Evolutionary conservation across 257 asterid species (phyloP), one percentile per base, ranked within the genome.

Genomic region (Solanum peruvianum): DNA sequence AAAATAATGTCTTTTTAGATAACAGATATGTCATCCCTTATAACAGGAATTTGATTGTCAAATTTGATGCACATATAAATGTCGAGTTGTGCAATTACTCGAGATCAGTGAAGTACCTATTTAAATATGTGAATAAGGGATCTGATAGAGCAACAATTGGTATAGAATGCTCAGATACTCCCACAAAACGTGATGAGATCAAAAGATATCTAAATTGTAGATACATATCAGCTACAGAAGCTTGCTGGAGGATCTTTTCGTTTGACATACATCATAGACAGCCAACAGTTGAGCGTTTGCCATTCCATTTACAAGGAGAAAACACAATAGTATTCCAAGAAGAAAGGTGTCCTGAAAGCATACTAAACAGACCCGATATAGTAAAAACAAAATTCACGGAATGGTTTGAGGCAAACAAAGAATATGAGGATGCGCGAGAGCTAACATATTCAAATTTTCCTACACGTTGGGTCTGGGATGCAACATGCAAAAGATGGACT

Each of bases 361-460:
- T 83, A 7, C 11, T 83, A 18, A 52, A 5, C 3, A 56, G 1
- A 13, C 11, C 6, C 0, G 11, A 11, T 35, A 15, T 33, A 11
- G 29, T 25, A 11, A 29, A 67, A 9, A 58, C 20, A 42, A 64
- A 18, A 49, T 49, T 62, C 23, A 85, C 27, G 2, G n/a, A 23
- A 83, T 62, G 21, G 31, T 33, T 52, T 18, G 11, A 35, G 29
- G 7, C n/a, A 52, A 49, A 82, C 99, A 67, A 67, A 67, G 33
- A 14, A 67, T 12, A 25, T 12, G 18, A 13, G 16, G 76, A 15
- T 69, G n/a, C 7, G 6, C 1, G 15, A 33, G 16, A 18, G 3
- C 80, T 35, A 25, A 72, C 47, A 37, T 35, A 20, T 35, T 71
- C 44, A 0, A 10, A 72, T 18, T 35, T 35, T 35, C 42, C 27